Percentiles rank a stretch among this genome's conserved stretches.
phyloP scores from a whole-genome alignment of 139 green algal genomes.

The Chlamydomonas incerta region DNA sequence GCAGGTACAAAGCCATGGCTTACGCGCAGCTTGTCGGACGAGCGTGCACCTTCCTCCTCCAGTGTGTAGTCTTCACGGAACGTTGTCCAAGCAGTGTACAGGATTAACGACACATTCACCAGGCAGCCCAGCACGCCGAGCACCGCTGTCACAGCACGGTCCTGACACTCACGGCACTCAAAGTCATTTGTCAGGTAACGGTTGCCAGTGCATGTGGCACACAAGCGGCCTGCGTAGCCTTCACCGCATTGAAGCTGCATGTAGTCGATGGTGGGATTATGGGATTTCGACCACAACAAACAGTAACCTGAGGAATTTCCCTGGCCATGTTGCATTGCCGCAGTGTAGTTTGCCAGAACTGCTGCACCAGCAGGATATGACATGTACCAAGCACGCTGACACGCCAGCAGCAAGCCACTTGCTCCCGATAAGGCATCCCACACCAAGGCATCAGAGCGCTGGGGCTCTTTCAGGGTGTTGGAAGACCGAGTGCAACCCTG shows the following conservation, averaged over 20 bases:
- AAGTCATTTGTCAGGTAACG: not conserved
- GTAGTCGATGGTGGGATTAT: not conserved
- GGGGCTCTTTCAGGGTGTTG: not conserved
- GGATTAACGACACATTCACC: not conserved
- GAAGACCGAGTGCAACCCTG: not conserved
- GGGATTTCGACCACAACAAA: too few species aligned
- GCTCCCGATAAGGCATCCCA: too few species aligned
- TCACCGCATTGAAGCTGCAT: not conserved
- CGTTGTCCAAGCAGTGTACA: not conserved
- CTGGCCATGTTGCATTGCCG: too few species aligned
- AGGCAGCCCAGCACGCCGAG: not conserved
- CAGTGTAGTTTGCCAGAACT: too few species aligned
- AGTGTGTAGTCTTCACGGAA: not conserved
- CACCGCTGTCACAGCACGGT: not conserved
- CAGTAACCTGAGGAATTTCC: too few species aligned
- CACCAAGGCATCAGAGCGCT: not conserved
- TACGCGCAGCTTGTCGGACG: too few species aligned
- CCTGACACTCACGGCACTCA: not conserved
- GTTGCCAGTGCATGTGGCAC: not conserved
- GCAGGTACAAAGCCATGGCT: too few species aligned
- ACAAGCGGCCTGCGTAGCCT: not conserved
- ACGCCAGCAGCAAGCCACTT: not conserved
- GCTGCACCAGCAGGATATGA: not conserved
- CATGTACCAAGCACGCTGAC: not conserved
- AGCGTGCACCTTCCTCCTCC: too few species aligned